A percentile compares a stretch with the other conserved stretches of the same genome.
phyloP scores from a whole-genome alignment of 345 rosid genomes.

The Turnera subulata region DNA sequence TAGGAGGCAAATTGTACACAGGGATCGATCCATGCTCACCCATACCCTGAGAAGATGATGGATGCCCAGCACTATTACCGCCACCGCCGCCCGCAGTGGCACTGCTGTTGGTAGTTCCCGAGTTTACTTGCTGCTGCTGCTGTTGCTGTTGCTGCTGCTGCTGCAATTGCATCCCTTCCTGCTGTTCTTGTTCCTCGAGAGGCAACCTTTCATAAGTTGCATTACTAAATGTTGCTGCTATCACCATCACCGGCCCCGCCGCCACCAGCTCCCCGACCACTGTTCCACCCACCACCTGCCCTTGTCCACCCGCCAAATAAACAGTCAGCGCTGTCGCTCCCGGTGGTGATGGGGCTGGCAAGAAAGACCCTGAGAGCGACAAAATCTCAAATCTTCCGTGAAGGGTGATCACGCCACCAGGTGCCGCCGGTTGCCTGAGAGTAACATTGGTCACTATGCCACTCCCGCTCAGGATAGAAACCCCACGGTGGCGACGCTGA shows the following conservation, averaged over 20 bases:
- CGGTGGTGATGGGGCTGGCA: slow-evolving; percentile 68
- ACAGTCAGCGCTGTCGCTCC: slow-evolving; percentile 75
- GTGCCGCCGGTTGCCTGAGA: slow-evolving; percentile 71
- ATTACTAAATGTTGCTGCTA: slow-evolving; percentile 77
- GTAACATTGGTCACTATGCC: slow-evolving; percentile 75
- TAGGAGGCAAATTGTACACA: slow-evolving; percentile 56
- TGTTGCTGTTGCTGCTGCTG: slow-evolving; percentile 42
- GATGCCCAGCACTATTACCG: slow-evolving; percentile 22
- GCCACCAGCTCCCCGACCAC: slow-evolving; percentile 67
- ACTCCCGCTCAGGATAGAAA: slow-evolving; percentile 72
- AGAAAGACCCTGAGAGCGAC: slow-evolving; percentile 69
- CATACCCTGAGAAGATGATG: slow-evolving; percentile 36
- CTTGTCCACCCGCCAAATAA: slow-evolving; percentile 81
- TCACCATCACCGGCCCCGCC: slow-evolving; percentile 79
- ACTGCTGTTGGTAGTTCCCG: slow-evolving; percentile 17
- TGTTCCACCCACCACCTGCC: slow-evolving; percentile 86
- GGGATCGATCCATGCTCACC: slow-evolving; percentile 44
- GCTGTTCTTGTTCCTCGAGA: slow-evolving; percentile 50
- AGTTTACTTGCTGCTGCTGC: slow-evolving; percentile 37
- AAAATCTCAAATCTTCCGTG: slow-evolving; percentile 89
- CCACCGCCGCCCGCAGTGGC: slow-evolving; percentile 1
- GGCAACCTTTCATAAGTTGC: slow-evolving; percentile 83
- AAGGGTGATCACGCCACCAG: slow-evolving; percentile 59
- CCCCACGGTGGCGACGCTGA: slow-evolving; percentile 66
- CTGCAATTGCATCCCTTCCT: slow-evolving; percentile 33